phyloP scores from a whole-genome alignment of 106 monocot species.

The Dioscorea alata region DNA sequence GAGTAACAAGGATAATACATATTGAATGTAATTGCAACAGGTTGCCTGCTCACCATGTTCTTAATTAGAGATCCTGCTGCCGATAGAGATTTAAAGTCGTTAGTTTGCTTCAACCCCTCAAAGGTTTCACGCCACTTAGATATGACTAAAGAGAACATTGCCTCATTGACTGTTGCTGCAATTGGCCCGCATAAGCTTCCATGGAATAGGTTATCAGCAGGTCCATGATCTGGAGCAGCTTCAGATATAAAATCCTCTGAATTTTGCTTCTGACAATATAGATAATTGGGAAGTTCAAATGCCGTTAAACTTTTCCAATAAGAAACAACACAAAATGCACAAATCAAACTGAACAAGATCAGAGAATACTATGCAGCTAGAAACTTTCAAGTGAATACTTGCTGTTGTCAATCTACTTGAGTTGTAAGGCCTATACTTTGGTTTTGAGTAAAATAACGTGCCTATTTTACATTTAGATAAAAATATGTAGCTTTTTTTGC shows the following conservation, averaged over 20 bases:
- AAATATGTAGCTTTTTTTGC: too few species aligned
- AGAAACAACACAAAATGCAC: too few species aligned
- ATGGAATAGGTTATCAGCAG: constrained; percentile 18
- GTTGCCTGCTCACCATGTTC: constrained; percentile 52
- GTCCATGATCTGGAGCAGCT: constrained; percentile 13
- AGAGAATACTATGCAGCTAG: too few species aligned
- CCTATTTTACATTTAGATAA: too few species aligned
- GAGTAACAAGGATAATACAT: too few species aligned
- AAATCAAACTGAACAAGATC: too few species aligned
- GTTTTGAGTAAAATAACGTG: too few species aligned
- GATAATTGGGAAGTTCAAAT: too few species aligned
- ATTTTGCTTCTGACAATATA: constrained; percentile 29
- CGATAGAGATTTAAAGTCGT: constrained; percentile 61
- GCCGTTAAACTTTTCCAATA: too few species aligned
- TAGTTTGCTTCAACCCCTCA: constrained; percentile 76
- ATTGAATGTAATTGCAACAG: not conserved
- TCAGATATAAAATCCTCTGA: constrained; percentile 19
- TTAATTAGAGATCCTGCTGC: constrained; percentile 78
- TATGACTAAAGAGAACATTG: constrained; percentile 68
- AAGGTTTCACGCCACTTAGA: constrained; percentile 80
- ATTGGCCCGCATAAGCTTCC: constrained; percentile 71
- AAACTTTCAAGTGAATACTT: too few species aligned
- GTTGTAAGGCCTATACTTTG: too few species aligned
- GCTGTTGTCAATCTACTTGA: too few species aligned
- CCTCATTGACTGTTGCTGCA: constrained; percentile 85